These are phyloP conservation scores for Brassica hybrid DNA, from an alignment of 441 rosid genomes.

Conservation along the genomic window DNA sequence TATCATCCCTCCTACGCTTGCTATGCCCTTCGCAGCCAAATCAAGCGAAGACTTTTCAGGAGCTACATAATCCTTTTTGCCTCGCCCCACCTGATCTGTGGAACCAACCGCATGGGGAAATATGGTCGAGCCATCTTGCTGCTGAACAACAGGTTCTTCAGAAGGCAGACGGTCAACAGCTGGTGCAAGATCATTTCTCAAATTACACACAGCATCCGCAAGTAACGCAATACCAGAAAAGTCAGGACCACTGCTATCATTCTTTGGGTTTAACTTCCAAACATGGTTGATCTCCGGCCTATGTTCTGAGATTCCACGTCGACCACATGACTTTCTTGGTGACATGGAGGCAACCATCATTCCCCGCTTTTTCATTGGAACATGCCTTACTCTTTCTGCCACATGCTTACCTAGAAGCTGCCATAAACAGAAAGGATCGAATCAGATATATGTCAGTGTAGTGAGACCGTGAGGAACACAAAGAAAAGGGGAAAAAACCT, in stretches of 20 bases:
- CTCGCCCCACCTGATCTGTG: background rate
- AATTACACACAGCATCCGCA: too few relatives aligned
- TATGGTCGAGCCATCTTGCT: too few relatives aligned
- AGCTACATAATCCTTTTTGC: background rate
- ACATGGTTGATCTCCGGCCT: slow-evolving; percentile 22
- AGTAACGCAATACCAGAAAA: slow-evolving; percentile 28
- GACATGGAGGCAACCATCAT: slow-evolving; percentile 42
- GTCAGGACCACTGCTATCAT: slow-evolving; percentile 30
- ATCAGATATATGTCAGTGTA: background rate
- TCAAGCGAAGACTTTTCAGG: background rate
- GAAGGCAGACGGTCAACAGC: too few relatives aligned
- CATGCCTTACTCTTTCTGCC: slow-evolving; percentile 50
- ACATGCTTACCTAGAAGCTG: slow-evolving; percentile 57
- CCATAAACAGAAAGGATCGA: slow-evolving; percentile 16
- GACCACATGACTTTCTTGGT: slow-evolving; percentile 32
- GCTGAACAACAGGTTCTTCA: too few relatives aligned
- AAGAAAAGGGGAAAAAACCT: too few relatives aligned
- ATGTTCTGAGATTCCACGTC: slow-evolving; percentile 38
- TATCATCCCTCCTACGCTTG: background rate
- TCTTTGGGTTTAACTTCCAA: slow-evolving; percentile 28
- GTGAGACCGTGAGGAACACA: too few relatives aligned
- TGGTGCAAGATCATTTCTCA: too few relatives aligned
- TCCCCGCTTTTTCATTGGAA: slow-evolving; percentile 63
- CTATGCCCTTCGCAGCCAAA: slow-evolving; percentile 4
- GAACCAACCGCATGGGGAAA: too few relatives aligned